Base-by-base conservation (phyloP, 164 flowering plant genomes). In the Magnolia officinalis region DNA sequence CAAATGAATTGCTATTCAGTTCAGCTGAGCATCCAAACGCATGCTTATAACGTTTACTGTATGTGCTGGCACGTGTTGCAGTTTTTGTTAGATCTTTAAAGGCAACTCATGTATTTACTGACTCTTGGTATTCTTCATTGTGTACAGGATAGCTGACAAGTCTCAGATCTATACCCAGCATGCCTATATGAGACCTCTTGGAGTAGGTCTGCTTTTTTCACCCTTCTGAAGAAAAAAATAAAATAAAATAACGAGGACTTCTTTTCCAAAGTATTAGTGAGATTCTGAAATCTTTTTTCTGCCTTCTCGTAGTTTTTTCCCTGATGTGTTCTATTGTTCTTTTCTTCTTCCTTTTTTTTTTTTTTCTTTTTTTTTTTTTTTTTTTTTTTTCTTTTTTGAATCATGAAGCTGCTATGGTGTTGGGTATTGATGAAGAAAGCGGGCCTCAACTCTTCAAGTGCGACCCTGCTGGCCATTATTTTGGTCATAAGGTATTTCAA, bases 121-220 rank as follows among this genome's bases (percentile, higher is more conserved):
- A 37, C 45, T 37, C 45, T 37, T 51, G 26, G 16, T 45, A 16
- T 37, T 13, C 20, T 52, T 68, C 50, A 23, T 67, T 71, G 11
- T 73, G 18, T 79, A 18, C 87, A 96, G 99, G 99, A 91, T 94
- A 83, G 97, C 99, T 18, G 99, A 96, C 85, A 96, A 96, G 81
- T 92, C 99, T 50, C 97, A 96, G 79, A 87, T 96, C 64, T 96
- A 96, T 80, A 96, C 99, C 64, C 99, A 96, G 52, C 99, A 94
- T 88, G 99, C 98, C 70, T 96, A 94, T 73, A 94, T 96, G 99
- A 91, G 99, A 79, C 99, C 99, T 58, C 98, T 96, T 84, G 99
- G 99, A 80, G 90, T 96, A 77, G 96, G 99, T 93, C 50, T 63
- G 91, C 82, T 5, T 50, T 68, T 13, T 31, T 68, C 7, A 24